Percentiles rank a stretch among this genome's conserved stretches.
Evolutionary conservation across 208 protist species (phyloP).

Genomic region (Herpetomonas tarakana): DNA sequence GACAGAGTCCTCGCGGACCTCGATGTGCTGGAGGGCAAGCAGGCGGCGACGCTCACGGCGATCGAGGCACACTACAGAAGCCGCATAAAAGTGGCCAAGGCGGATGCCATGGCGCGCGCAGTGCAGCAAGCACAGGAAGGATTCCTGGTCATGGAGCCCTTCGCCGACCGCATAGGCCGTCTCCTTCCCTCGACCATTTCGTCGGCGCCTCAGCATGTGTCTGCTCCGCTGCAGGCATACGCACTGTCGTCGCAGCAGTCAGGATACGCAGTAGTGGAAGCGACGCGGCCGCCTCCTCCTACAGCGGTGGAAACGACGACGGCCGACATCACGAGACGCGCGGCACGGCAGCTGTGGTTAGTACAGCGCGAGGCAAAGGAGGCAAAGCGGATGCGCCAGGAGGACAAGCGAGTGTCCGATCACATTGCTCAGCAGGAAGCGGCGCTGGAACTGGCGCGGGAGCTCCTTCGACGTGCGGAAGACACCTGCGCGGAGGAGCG

Average conservation of each 20-base stretch:
- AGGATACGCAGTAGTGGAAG: too few relatives aligned
- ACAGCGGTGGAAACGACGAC: too few relatives aligned
- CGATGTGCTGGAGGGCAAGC: background rate
- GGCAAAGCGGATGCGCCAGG: constrained; percentile 34
- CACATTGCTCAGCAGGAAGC: constrained; percentile 14
- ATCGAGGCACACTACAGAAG: background rate
- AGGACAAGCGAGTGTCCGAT: constrained; percentile 35
- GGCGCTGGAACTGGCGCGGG: too few relatives aligned
- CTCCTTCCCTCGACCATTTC: too few relatives aligned
- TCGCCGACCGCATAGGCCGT: background rate
- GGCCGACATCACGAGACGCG: constrained; percentile 26
- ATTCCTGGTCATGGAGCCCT: background rate
- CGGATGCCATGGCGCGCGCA: background rate
- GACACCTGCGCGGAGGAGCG: too few relatives aligned
- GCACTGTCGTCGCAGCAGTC: too few relatives aligned
- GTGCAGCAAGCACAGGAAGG: background rate
- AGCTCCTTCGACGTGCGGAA: too few relatives aligned
- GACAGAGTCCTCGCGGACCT: too few relatives aligned
- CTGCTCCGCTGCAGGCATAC: too few relatives aligned
- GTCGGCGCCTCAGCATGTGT: too few relatives aligned
- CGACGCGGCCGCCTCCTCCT: too few relatives aligned
- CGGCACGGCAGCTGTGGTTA: constrained; percentile 26
- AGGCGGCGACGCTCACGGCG: background rate
- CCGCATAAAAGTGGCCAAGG: background rate
- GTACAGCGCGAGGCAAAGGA: constrained; percentile 27